Evolutionary conservation across 2,329 filamentous ascomycete species (phyloP).

Genomic region (Botryotinia convoluta): DNA sequence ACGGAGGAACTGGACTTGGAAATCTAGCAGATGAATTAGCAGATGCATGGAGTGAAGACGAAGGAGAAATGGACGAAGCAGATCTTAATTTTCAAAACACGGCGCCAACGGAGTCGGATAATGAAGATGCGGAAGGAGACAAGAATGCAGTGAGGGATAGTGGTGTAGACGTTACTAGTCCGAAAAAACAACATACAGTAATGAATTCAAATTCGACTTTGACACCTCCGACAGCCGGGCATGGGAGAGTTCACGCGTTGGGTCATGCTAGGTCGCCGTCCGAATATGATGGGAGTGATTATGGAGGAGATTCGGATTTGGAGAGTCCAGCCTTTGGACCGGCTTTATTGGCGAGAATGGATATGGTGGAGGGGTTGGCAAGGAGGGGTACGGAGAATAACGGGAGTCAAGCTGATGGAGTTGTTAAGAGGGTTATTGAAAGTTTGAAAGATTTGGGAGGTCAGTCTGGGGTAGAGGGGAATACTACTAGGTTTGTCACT

Average conservation of each 20-base stretch:
- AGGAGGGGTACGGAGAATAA: slow-evolving; percentile 64
- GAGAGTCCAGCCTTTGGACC: slow-evolving; percentile 66
- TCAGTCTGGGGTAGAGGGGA: slow-evolving; percentile 69
- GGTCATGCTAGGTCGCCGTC: slow-evolving; percentile 52
- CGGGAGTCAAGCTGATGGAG: slow-evolving; percentile 61
- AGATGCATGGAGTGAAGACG: slow-evolving; percentile 66
- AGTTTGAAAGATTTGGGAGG: slow-evolving; percentile 70
- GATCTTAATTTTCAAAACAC: slow-evolving; percentile 41
- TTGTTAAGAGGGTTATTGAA: slow-evolving; percentile 67
- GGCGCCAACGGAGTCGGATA: background rate
- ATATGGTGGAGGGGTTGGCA: slow-evolving; percentile 68
- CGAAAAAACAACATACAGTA: slow-evolving; percentile 23
- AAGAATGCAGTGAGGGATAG: slow-evolving; percentile 40
- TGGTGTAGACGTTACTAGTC: slow-evolving; percentile 36
- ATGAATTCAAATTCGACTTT: slow-evolving; percentile 26
- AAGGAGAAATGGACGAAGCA: slow-evolving; percentile 53
- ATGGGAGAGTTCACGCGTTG: slow-evolving; percentile 46
- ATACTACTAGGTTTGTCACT: slow-evolving; percentile 60
- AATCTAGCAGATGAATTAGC: slow-evolving; percentile 80
- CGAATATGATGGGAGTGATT: slow-evolving; percentile 71
- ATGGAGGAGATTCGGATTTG: slow-evolving; percentile 69
- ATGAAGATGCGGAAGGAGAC: slow-evolving; percentile 23
- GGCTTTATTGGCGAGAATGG: slow-evolving; percentile 66
- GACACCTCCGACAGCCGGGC: slow-evolving; percentile 25
- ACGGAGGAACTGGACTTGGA: slow-evolving; percentile 59